A percentile compares a stretch with the other conserved stretches of the same genome.
Evolutionary conservation across 2,329 filamentous ascomycete species (phyloP).

Genomic region (Pseudocercospora pini-densiflorae): DNA sequence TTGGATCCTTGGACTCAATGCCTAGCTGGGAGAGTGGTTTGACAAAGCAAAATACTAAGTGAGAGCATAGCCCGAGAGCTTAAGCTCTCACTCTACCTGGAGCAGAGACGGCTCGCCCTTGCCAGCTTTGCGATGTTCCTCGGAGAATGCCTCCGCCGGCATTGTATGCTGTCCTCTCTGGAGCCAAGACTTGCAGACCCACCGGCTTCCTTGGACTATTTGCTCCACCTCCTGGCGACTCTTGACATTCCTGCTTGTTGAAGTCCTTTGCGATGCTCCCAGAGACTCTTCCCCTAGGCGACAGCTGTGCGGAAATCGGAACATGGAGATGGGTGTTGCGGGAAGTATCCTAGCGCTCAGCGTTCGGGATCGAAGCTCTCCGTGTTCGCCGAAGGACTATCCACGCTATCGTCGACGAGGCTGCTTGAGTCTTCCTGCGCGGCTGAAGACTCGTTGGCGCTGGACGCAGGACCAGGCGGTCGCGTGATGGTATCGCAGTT

Average conservation of each 20-base stretch:
- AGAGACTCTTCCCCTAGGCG: neutral
- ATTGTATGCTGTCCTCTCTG: neutral
- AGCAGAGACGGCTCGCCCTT: neutral
- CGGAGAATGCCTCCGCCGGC: neutral
- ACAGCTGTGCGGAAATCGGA: neutral
- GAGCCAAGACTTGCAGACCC: neutral
- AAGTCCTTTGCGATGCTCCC: neutral
- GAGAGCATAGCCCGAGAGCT: neutral
- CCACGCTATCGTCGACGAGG: neutral
- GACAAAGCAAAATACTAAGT: neutral
- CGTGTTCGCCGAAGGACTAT: neutral
- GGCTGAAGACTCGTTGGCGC: neutral
- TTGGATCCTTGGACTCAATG: neutral
- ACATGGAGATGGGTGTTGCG: neutral
- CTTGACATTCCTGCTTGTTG: neutral
- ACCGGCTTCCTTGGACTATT: neutral
- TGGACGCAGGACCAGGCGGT: neutral
- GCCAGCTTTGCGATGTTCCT: neutral
- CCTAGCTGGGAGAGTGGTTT: neutral
- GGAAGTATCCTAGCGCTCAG: neutral
- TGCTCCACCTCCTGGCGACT: neutral
- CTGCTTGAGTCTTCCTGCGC: neutral
- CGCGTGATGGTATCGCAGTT: conserved; percentile 12
- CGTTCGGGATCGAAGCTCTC: neutral
- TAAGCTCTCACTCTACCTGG: neutral